These are phyloP conservation scores for Puccinia horiana DNA, from an alignment of 1,284 basidiomycete species.

Conservation along the genomic window DNA sequence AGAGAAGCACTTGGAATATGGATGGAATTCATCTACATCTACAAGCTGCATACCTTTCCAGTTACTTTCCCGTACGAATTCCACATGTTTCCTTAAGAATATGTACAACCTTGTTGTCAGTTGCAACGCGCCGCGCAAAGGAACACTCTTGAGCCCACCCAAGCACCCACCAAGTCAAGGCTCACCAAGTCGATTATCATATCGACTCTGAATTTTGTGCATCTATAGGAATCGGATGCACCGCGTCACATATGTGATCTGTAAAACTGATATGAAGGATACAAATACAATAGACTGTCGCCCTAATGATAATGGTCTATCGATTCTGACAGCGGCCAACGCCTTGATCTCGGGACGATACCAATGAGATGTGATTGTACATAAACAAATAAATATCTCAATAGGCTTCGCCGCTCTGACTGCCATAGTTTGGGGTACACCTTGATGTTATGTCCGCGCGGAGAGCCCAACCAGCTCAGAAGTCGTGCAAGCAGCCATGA, in stretches of 20 bases:
- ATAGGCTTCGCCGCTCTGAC: not conserved
- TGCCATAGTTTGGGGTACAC: not conserved
- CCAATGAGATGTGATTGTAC: not conserved
- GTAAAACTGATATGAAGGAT: not conserved
- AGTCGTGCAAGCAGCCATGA: no score
- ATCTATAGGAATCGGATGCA: not conserved
- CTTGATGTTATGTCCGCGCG: not conserved
- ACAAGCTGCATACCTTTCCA: constrained; percentile 1
- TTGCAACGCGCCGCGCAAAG: not conserved
- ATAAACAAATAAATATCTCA: not conserved
- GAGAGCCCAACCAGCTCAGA: not conserved
- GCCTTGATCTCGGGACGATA: constrained; percentile 21
- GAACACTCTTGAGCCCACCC: not conserved
- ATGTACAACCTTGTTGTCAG: not conserved
- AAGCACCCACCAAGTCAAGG: not conserved
- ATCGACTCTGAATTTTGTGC: not conserved
- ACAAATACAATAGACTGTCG: not conserved
- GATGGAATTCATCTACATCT: not conserved
- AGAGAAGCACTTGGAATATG: not conserved
- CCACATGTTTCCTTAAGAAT: not conserved
- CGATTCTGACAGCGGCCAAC: constrained; percentile 31
- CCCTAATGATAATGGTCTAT: constrained; percentile 12
- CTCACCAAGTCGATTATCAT: constrained; percentile 1
- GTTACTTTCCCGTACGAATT: constrained; percentile 8
- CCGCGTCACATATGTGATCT: not conserved